Conservation (phyloP, 257 asterid species). For the Forsythia viridissima region DNA sequence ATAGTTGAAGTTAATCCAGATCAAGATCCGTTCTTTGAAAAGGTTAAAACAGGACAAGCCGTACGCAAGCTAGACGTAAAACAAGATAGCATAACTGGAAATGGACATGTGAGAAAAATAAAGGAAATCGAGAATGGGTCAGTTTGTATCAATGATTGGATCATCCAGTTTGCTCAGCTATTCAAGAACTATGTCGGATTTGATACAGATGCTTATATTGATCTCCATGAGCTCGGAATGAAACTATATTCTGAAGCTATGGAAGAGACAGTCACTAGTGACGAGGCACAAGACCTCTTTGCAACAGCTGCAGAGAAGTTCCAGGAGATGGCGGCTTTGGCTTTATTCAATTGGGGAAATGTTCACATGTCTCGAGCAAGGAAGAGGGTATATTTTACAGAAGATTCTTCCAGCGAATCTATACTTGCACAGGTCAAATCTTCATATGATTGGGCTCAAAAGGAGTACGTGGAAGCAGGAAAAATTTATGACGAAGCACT, state of each 20-base stretch:
- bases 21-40: constrained; percentile 61
- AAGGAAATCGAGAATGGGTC: constrained; percentile 39
- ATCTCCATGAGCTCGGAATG: constrained; percentile 75
- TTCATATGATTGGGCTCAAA: constrained; percentile 71
- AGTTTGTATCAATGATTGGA: constrained; percentile 73
- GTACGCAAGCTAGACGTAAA: constrained; percentile 19
- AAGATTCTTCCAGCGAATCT: constrained; percentile 58
- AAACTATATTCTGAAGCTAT: constrained; percentile 75
- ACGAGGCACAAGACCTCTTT: constrained; percentile 77
- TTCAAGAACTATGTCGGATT: constrained; percentile 74
- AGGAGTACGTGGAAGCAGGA: constrained; percentile 62
- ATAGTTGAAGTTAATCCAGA: constrained; percentile 66
- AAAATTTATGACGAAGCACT: constrained; percentile 73
- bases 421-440: constrained; percentile 44
- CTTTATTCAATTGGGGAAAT: constrained; percentile 86
- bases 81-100: constrained; percentile 24
- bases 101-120: constrained; percentile 38
- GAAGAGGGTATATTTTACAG: constrained; percentile 56
- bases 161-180: constrained; percentile 67
- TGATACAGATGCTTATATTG: constrained; percentile 70
- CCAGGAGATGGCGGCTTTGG: constrained; percentile 84
- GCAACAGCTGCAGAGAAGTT: constrained; percentile 65
- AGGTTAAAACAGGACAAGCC: constrained; percentile 30
- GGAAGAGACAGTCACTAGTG: constrained; percentile 79
- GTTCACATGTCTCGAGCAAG: constrained; percentile 82